Evolutionary conservation across 2,329 filamentous ascomycete species (phyloP), one percentile per base, ranked within the genome.

Genomic region (Diaporthe ilicicola): DNA sequence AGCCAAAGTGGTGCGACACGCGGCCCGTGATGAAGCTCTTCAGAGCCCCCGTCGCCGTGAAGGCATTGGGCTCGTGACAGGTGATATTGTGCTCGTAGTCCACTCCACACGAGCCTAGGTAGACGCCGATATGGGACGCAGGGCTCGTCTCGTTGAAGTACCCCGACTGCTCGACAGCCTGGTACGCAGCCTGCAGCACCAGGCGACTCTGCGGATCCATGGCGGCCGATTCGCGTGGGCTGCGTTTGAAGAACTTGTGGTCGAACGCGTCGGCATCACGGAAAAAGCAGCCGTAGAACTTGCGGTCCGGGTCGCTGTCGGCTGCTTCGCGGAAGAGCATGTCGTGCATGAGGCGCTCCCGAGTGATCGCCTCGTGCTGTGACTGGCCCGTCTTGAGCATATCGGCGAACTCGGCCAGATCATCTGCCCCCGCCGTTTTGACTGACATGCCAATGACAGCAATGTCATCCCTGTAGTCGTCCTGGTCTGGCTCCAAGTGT

Each of bases 21-120:
- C 77, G 67, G 12, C 77, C 79, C 15, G 71, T 68, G 19, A 77
- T 64, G 62, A 79, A 81, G 13, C 73, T 71, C n/a, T 75, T 70
- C 9, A 74, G 37, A 10, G 72, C 79, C 1, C 79, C 79, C 0
- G 74, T 72, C 0, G 79, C 78, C 0, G 80, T 74, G 50, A 79
- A 86, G 0, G 82, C 81, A 44, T 74, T 82, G 0, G 82, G 61
- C 0, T 77, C 53, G 48, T 84, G 76, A 39, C 77, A 78, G 1
- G 77, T 77, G 1, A 82, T 72, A 44, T 85, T 83, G 32, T 80
- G 62, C 27, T 84, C 78, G 68, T 85, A 85, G 65, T 85, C 82
- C 0, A 71, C 73, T 0, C 71, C 75, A 29, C 75, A 76, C 7
- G 75, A 67, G 5, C 82, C 82, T 1, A 85, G 72, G 56, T 80